Conservation (phyloP, 2,329 filamentous ascomycete genomes). For the Neophaeococcomyces aloes region DNA sequence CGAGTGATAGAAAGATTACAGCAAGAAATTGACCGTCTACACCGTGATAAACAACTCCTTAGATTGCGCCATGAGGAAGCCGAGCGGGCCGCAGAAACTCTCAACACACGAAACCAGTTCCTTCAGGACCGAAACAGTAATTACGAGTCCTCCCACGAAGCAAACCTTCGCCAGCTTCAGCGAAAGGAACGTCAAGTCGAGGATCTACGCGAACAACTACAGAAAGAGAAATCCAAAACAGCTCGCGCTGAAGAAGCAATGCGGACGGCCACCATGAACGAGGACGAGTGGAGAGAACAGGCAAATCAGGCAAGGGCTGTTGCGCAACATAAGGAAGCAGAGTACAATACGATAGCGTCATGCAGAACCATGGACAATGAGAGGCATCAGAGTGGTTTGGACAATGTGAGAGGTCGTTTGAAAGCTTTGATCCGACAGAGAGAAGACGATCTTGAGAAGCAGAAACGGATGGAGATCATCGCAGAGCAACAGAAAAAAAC, state of each 20-base stretch:
- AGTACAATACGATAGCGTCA: constrained; percentile 36
- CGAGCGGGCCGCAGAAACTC: constrained; percentile 36
- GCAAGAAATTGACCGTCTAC: constrained; percentile 40
- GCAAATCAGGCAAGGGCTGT: constrained; percentile 23
- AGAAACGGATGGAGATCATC: constrained; percentile 34
- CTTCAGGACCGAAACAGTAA: constrained; percentile 37
- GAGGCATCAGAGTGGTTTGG: constrained; percentile 31
- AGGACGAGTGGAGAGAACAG: constrained; percentile 21
- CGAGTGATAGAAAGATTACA: constrained; percentile 42
- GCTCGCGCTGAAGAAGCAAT: constrained; percentile 32
- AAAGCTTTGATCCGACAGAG: constrained; percentile 25
- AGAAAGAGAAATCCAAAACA: constrained; percentile 33
- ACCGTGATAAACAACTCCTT: constrained; percentile 36
- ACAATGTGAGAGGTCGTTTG: constrained; percentile 29
- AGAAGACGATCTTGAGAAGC: constrained; percentile 28
- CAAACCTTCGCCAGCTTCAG: constrained; percentile 35
- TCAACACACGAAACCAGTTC: constrained; percentile 36
- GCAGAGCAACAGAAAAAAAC: constrained; percentile 38
- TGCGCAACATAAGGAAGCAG: constrained; percentile 21
- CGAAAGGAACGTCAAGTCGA: constrained; percentile 40
- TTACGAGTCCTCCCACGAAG: constrained; percentile 37
- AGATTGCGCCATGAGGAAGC: constrained; percentile 37
- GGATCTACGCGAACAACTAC: constrained; percentile 31
- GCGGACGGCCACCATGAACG: constrained; percentile 15
- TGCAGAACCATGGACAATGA: constrained; percentile 32